phyloP scores from a whole-genome alignment of 768 basidiomycete genomes.

The Mycena galericulata region DNA sequence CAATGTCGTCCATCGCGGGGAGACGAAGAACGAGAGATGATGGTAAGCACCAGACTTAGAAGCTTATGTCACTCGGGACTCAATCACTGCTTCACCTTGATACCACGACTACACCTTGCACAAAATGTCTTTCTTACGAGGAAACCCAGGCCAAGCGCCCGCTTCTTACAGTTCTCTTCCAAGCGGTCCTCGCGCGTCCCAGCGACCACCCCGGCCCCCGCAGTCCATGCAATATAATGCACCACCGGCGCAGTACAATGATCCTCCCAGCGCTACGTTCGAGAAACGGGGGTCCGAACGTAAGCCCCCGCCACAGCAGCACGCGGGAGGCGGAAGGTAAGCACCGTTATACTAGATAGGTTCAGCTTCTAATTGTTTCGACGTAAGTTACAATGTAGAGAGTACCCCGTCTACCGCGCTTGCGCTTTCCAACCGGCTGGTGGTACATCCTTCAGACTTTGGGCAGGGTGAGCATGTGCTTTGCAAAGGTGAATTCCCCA shows the following conservation, averaged over 20 bases:
- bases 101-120: constrained; percentile 18
- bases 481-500: constrained; percentile 75
- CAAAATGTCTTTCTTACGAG: constrained; percentile 45
- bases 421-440: constrained; percentile 84
- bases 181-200: constrained; percentile 48
- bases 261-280: constrained; percentile 60
- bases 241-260: constrained; percentile 60
- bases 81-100: background rate
- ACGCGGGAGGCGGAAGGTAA: constrained; percentile 42
- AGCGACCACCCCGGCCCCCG: constrained; percentile 52
- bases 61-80: background rate
- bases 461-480: constrained; percentile 77
- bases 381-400: constrained; percentile 65
- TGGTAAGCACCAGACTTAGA: no score
- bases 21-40: no score
- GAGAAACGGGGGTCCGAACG: constrained; percentile 62
- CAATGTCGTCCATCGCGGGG: constrained; percentile 9
- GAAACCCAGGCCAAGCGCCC: background rate
- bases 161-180: constrained; percentile 45
- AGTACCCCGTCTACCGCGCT: constrained; percentile 72
- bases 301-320: constrained; percentile 44
- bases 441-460: constrained; percentile 86
- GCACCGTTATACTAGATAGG: constrained; percentile 19
- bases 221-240: constrained; percentile 55
- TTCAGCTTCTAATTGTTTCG: constrained; percentile 22